Percentiles rank a stretch among this genome's conserved stretches.
Evolutionary conservation across 345 rosid genomes (phyloP).

Genomic region (Gossypium turneri): DNA sequence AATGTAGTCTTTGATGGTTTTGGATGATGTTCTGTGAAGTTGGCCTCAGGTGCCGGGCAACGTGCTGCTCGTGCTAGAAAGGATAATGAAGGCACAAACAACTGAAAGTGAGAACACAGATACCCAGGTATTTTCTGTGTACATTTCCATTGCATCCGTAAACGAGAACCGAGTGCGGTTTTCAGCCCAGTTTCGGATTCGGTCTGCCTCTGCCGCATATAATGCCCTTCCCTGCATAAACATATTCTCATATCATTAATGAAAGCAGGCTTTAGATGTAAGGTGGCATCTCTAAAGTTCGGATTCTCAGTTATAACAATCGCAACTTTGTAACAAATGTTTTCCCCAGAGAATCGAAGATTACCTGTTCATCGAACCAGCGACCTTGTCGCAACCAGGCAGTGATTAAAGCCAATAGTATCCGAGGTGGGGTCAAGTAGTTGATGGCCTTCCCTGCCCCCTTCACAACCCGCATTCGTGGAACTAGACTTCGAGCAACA

Average conservation of each 20-base stretch:
- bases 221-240: conserved; percentile 75
- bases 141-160: conserved; percentile 94
- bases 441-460: conserved; percentile 75
- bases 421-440: conserved; percentile 90
- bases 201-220: conserved; percentile 86
- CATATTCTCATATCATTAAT: not conserved
- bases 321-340: not conserved
- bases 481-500: conserved; percentile 88
- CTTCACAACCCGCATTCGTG: conserved; percentile 80
- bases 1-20: not conserved
- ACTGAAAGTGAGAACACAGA: conserved; percentile 93
- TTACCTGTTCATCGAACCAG: conserved; percentile 96
- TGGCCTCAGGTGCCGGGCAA: conserved; percentile 51
- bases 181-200: conserved; percentile 90
- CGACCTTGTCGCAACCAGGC: conserved; percentile 91
- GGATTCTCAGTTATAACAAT: not conserved
- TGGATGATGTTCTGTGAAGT: not conserved
- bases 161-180: conserved; percentile 68
- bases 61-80: conserved; percentile 61
- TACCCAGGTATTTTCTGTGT: conserved; percentile 84
- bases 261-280: not conserved
- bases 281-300: not conserved
- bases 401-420: conserved; percentile 80
- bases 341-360: not conserved
- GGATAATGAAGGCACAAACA: conserved; percentile 87